phyloP scores from a whole-genome alignment of 2,329 filamentous ascomycete genomes.

The Fusarium denticulatum region DNA sequence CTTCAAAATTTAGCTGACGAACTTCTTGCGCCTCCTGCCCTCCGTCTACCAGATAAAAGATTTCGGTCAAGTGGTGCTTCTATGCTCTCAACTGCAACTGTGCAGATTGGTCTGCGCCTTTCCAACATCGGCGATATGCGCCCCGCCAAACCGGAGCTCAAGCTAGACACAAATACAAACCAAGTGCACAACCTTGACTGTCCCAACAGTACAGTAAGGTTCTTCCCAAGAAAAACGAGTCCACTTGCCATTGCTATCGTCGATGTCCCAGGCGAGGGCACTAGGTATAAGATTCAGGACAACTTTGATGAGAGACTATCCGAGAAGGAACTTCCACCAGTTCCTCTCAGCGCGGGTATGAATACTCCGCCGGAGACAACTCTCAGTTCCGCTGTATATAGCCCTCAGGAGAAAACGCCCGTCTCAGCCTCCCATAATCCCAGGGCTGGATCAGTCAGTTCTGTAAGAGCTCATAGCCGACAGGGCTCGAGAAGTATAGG shows the following conservation, averaged over 20 bases:
- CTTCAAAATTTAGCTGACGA: slow-evolving; percentile 12
- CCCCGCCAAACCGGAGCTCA: slow-evolving; percentile 36
- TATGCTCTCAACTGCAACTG: slow-evolving; percentile 71
- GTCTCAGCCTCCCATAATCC: slow-evolving; percentile 31
- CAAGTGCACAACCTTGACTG: slow-evolving; percentile 53
- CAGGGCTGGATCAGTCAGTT: slow-evolving; percentile 30
- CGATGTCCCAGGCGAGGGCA: slow-evolving; percentile 39
- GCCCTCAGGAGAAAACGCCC: slow-evolving; percentile 46
- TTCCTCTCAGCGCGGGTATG: slow-evolving; percentile 43
- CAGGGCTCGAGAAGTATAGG: slow-evolving; percentile 18
- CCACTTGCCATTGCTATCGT: slow-evolving; percentile 42
- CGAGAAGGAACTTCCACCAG: slow-evolving; percentile 48
- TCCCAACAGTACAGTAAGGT: slow-evolving; percentile 38
- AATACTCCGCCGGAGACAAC: slow-evolving; percentile 46
- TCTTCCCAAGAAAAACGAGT: slow-evolving; percentile 37
- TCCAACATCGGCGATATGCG: slow-evolving; percentile 67
- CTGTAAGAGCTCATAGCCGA: slow-evolving; percentile 29
- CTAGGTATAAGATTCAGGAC: slow-evolving; percentile 34
- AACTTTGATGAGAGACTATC: slow-evolving; percentile 45
- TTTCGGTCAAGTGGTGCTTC: slow-evolving; percentile 70
- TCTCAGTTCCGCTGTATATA: slow-evolving; percentile 64
- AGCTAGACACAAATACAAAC: slow-evolving; percentile 27
- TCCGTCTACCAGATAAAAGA: slow-evolving; percentile 50
- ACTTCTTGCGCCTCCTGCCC: slow-evolving; percentile 54
- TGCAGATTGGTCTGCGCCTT: slow-evolving; percentile 76